Conservation (phyloP, 2,329 filamentous ascomycete genomes). For the Ceratocystis alfenasii region DNA sequence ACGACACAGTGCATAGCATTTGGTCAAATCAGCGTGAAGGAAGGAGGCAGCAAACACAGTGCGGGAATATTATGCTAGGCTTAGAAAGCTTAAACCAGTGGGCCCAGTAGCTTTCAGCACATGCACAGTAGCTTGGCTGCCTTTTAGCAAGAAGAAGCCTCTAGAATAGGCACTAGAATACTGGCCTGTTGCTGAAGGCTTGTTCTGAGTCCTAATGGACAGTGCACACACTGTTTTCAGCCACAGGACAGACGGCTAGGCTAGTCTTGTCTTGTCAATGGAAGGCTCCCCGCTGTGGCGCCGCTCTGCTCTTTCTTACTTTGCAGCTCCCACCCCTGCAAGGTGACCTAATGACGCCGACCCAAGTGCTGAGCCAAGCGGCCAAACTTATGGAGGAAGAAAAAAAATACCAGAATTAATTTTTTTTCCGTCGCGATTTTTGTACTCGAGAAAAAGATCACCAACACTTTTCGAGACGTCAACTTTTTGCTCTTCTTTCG, state of each 20-base stretch:
- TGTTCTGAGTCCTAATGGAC: neutral
- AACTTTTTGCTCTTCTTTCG: slow-evolving; percentile 5
- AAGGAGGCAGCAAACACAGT: slow-evolving; percentile 4
- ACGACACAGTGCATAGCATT: slow-evolving; percentile 4
- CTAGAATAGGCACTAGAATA: neutral
- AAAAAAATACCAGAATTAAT: neutral
- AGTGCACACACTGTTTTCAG: neutral
- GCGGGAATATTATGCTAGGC: neutral
- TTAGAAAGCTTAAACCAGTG: no score
- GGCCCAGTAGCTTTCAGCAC: no score
- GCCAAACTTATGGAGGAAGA: slow-evolving; percentile 18
- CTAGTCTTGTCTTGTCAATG: neutral
- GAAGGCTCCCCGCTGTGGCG: slow-evolving; percentile 16
- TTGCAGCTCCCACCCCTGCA: slow-evolving; percentile 16
- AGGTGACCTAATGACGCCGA: slow-evolving; percentile 11
- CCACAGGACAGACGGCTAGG: neutral
- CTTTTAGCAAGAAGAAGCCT: no score
- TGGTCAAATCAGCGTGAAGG: neutral
- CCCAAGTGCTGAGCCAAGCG: slow-evolving; percentile 12
- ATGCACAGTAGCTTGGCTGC: no score
- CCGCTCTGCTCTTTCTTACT: neutral
- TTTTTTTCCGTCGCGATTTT: slow-evolving; percentile 6
- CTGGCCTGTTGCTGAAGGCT: neutral
- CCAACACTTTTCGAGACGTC: neutral
- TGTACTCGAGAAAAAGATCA: neutral